Evolutionary conservation across 176 grass and related monocot genomes (phyloP), one percentile per base, ranked within the genome.

Genomic region (Chrysopogon serrulatus): DNA sequence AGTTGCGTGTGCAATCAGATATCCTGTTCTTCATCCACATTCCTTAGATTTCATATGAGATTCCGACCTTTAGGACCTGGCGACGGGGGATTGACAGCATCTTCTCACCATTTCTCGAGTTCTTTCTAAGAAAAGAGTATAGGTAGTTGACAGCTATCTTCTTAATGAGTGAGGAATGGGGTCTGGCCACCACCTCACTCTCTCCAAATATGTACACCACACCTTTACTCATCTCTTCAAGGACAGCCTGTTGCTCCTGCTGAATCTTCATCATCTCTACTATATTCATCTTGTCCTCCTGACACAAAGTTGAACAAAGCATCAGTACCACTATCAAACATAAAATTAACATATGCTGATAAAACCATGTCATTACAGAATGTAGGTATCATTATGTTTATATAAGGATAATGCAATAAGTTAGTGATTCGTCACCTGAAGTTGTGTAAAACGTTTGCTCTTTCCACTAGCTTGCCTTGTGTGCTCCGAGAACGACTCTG

Each of bases 171-270:
- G 78, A 78, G 65, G 88, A 90, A 4, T 79, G 48, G 16, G 53
- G 64, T 17, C 32, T 41, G 11, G 88, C 88, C 32, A 90, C 84
- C 54, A 90, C 79, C 32, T 86, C 72, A 15, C 78, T 77, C 53
- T 86, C 88, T 4, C 83, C 84, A 27, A 90, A 34, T 31, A 90
- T 80, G 62, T 86, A 86, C 54, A 90, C 84, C 27, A 90, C 84
- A 7, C 83, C 88, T 10, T 86, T 86, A 17, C 53, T 34, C 66
- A 72, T 73, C 71, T 90, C 83, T 42, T 19, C 70, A 26, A 71
- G 49, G 13, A 90, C 34, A 17, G 49, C 67, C 43, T 84, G 82
- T 48, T 84, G 71, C 42, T 65, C 76, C 8, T 81, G 76, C 10
- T 81, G 82, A 8, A 75, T 83, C 84, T 57, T 90, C 79, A 47